Base-by-base conservation (phyloP, 805 yeast species). In the Metschnikowia cubensis region DNA sequence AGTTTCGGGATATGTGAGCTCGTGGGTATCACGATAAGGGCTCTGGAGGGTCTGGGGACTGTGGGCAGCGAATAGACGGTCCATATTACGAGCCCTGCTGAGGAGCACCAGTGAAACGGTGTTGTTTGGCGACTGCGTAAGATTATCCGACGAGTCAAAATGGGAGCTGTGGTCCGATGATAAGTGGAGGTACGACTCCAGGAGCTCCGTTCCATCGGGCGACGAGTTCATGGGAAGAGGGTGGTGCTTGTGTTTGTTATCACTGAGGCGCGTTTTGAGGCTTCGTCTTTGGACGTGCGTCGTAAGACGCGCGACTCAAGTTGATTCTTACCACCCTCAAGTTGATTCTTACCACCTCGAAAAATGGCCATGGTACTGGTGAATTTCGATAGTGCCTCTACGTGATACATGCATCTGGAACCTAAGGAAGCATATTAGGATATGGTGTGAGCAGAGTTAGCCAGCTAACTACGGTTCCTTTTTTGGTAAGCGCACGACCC, bases 131-230 rank as follows among this genome's bases (percentile, higher is more conserved):
- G 37, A 34, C 13, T n/a, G 25, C 14, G 8, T 33, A 29, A n/a
- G 11, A 15, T 49, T 54, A 14, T 50, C 56, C 4, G 42, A 42
- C 29, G 55, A 45, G 45, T 54, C 53, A 4, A 58, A 22, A 17
- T 38, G 14, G 34, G 51, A 54, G 13, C 58, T 57, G 20, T 57
- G 55, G 43, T 64, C 68, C 48, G 58, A 61, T 14, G 69, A 59
- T 17, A 66, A 56, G 50, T 66, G 66, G 48, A 59, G 50, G 49
- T 61, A 68, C 21, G 71, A 66, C 54, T 68, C 71, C 10, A 69
- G 57, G 39, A 62, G 14, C 38, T 57, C 56, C 43, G 49, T 52
- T 6, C 43, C 47, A 42, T 46, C 38, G 18, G 48, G 45, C 14
- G 48, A 33, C 20, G 52, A 47, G 29, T 25, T 25, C 55, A 50